Percentiles rank a stretch among this genome's conserved stretches.
These are phyloP conservation scores for Umbelopsis sp. DNA, from an alignment of 371 early-diverging fungal species.

Conservation along the genomic window DNA sequence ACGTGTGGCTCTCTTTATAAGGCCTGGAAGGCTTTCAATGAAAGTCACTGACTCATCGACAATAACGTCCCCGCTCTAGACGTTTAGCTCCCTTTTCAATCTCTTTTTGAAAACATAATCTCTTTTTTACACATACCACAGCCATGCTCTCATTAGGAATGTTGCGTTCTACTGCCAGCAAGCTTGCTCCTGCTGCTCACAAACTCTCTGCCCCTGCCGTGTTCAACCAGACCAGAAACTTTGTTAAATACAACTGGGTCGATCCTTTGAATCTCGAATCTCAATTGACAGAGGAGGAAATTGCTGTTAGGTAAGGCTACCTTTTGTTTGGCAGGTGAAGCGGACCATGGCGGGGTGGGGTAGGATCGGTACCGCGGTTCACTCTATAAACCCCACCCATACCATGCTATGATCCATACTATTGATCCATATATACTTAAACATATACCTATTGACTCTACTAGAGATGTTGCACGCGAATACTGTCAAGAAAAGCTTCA, in stretches of 20 bases:
- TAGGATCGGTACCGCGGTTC: no score
- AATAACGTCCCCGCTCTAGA: not conserved
- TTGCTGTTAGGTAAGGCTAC: slow-evolving; percentile 63
- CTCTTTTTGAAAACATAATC: not conserved
- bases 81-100: not conserved
- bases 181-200: slow-evolving; percentile 11
- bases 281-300: slow-evolving; percentile 89
- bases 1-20: not conserved
- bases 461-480: slow-evolving; percentile 80
- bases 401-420: not conserved
- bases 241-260: slow-evolving; percentile 91
- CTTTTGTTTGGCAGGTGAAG: no score
- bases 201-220: slow-evolving; percentile 16
- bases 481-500: slow-evolving; percentile 91
- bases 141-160: slow-evolving; percentile 11
- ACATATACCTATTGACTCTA: not conserved
- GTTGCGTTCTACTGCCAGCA: slow-evolving; percentile 16
- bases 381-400: no score
- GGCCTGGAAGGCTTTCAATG: not conserved
- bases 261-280: slow-evolving; percentile 89
- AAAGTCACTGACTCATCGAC: not conserved
- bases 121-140: not conserved
- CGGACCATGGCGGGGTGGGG: no score
- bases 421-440: not conserved
- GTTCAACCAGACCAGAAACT: slow-evolving; percentile 43